phyloP scores from a whole-genome alignment of 805 yeast species.

The Priceomyces castillae region DNA sequence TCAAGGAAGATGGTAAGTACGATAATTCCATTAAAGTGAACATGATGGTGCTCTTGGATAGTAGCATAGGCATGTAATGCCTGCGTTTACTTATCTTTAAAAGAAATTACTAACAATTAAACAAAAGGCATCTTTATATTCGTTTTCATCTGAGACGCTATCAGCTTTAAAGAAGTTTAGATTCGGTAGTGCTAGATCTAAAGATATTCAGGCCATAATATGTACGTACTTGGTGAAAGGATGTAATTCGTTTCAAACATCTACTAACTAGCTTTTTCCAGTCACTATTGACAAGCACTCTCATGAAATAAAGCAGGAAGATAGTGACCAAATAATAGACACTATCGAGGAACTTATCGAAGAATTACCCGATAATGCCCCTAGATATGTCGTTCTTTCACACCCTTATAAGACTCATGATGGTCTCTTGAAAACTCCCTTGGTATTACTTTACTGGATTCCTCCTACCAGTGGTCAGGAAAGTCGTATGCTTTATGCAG shows the following conservation, averaged over 20 bases:
- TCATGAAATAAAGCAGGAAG: conserved; percentile 51
- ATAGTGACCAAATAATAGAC: conserved; percentile 44
- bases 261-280: conserved; percentile 5
- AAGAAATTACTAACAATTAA: background rate
- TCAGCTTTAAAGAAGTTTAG: conserved; percentile 67
- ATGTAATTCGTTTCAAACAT: background rate
- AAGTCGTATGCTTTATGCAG: conserved; percentile 84
- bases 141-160: conserved; percentile 60
- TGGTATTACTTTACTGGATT: conserved; percentile 80
- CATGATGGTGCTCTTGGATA: background rate
- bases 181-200: conserved; percentile 64
- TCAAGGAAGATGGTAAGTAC: conserved; percentile 2
- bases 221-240: conserved; percentile 34
- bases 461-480: conserved; percentile 86
- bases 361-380: conserved; percentile 77
- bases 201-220: conserved; percentile 57
- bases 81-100: too few relatives aligned
- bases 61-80: too few relatives aligned
- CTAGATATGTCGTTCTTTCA: conserved; percentile 72
- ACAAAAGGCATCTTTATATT: conserved; percentile 47
- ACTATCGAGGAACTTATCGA: conserved; percentile 65
- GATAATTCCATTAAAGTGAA: background rate
- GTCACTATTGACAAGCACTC: conserved; percentile 56
- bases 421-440: conserved; percentile 71
- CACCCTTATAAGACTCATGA: conserved; percentile 69